Conservation (phyloP, 2,329 filamentous ascomycete genomes). For the Chrysosporium keratinophilum region DNA sequence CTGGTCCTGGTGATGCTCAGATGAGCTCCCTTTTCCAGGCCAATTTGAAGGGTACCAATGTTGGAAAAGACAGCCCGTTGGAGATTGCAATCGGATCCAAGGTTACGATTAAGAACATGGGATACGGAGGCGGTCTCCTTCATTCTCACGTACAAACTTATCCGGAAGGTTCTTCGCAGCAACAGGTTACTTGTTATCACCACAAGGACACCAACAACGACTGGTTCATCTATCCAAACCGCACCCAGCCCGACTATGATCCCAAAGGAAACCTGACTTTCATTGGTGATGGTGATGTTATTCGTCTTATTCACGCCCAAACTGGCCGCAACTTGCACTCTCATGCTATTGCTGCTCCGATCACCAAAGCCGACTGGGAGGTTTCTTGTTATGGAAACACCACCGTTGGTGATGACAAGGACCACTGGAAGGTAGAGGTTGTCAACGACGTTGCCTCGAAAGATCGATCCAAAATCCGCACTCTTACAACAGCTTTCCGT, state of each 20-base stretch:
- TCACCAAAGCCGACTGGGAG: slow-evolving; percentile 82
- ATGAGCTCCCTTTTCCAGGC: slow-evolving; percentile 99
- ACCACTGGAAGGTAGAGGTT: slow-evolving; percentile 92
- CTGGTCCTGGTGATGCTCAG: slow-evolving; percentile 93
- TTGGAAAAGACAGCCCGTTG: slow-evolving; percentile 86
- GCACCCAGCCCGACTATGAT: slow-evolving; percentile 62
- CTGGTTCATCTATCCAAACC: slow-evolving; percentile 97
- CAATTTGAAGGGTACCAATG: slow-evolving; percentile 84
- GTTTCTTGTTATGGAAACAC: slow-evolving; percentile 94
- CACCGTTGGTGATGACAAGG: slow-evolving; percentile 91
- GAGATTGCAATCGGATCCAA: slow-evolving; percentile 84
- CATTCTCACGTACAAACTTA: slow-evolving; percentile 96
- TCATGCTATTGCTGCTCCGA: slow-evolving; percentile 75
- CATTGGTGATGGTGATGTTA: slow-evolving; percentile 63
- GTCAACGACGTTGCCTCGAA: slow-evolving; percentile 78
- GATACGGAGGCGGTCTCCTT: slow-evolving; percentile 89
- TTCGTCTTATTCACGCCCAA: slow-evolving; percentile 86
- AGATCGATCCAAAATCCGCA: slow-evolving; percentile 75
- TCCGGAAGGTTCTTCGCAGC: slow-evolving; percentile 83
- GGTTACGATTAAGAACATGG: slow-evolving; percentile 97
- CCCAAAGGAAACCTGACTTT: slow-evolving; percentile 60
- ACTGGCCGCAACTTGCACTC: slow-evolving; percentile 97
- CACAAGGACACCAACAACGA: slow-evolving; percentile 99
- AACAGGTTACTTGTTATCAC: slow-evolving; percentile 98
- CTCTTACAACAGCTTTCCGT: slow-evolving; percentile 85